Evolutionary conservation across 2,329 filamentous ascomycete species (phyloP).

Genomic region (Diaporthe nobilis): DNA sequence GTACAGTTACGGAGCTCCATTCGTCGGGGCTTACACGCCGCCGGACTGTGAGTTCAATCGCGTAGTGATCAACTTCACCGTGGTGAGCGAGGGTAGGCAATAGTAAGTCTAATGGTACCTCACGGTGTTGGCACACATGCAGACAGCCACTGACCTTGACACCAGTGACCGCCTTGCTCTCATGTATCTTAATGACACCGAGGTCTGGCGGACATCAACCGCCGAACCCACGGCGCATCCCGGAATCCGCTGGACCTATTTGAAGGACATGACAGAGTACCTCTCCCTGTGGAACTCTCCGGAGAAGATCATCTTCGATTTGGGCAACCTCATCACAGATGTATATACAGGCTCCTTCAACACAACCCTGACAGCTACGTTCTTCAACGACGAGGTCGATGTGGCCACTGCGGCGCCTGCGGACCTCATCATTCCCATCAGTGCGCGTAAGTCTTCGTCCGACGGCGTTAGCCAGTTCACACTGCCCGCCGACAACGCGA

Average conservation of each 20-base stretch:
- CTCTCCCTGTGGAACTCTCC: constrained; percentile 76
- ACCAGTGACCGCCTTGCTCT: constrained; percentile 76
- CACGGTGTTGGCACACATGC: neutral
- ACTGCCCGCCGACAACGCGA: constrained; percentile 74
- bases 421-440: constrained; percentile 78
- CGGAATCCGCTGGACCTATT: constrained; percentile 82
- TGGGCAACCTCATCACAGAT: constrained; percentile 79
- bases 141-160: neutral
- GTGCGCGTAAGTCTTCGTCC: constrained; percentile 63
- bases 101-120: constrained; percentile 54
- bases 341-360: constrained; percentile 82
- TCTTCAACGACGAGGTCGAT: constrained; percentile 66
- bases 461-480: constrained; percentile 76
- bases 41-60: constrained; percentile 80
- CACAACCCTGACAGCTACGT: constrained; percentile 80
- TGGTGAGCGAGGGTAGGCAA: constrained; percentile 78
- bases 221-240: constrained; percentile 77
- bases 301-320: constrained; percentile 85
- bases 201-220: constrained; percentile 88
- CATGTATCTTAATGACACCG: constrained; percentile 82
- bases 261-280: constrained; percentile 84
- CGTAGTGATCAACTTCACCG: constrained; percentile 82
- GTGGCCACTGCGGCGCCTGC: constrained; percentile 63
- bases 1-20: constrained; percentile 80
- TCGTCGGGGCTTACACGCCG: constrained; percentile 78